These are phyloP conservation scores for Globisporangium splendens DNA, from an alignment of 352 stramenopile species.

Conservation along the genomic window DNA sequence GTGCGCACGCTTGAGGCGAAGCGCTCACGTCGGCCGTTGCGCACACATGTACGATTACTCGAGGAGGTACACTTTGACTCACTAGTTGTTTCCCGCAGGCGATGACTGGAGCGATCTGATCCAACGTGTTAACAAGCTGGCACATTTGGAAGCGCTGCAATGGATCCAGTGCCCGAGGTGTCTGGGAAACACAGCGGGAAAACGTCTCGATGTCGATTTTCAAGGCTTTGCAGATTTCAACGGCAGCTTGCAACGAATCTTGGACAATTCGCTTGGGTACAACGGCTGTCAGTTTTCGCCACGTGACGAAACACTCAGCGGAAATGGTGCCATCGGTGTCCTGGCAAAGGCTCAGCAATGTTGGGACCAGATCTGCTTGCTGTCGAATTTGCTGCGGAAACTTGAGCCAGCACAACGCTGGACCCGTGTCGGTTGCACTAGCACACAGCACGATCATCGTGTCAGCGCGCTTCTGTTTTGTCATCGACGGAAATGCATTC, in stretches of 20 bases:
- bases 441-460: conserved; percentile 29
- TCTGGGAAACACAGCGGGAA: conserved; percentile 26
- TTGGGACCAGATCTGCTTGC: conserved; percentile 19
- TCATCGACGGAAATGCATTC: conserved; percentile 8
- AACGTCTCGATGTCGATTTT: conserved; percentile 18
- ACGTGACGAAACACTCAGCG: conserved; percentile 33
- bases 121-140: conserved; percentile 9
- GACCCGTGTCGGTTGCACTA: conserved; percentile 13
- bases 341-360: conserved; percentile 31
- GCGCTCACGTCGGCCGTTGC: conserved; percentile 2
- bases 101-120: conserved; percentile 15
- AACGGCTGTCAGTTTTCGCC: conserved; percentile 25
- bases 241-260: conserved; percentile 6
- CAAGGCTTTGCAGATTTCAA: conserved; percentile 19
- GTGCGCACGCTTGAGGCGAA: conserved; percentile 35
- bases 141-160: conserved; percentile 29
- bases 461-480: conserved; percentile 12
- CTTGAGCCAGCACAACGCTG: conserved; percentile 45
- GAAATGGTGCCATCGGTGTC: conserved; percentile 22
- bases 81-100: conserved; percentile 24
- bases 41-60: conserved; percentile 30
- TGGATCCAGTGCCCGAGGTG: conserved; percentile 16
- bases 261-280: conserved; percentile 19
- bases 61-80: conserved; percentile 14
- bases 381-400: conserved; percentile 22